Conservation (phyloP, 2,329 filamentous ascomycete genomes). For the Byssothecium circinans region DNA sequence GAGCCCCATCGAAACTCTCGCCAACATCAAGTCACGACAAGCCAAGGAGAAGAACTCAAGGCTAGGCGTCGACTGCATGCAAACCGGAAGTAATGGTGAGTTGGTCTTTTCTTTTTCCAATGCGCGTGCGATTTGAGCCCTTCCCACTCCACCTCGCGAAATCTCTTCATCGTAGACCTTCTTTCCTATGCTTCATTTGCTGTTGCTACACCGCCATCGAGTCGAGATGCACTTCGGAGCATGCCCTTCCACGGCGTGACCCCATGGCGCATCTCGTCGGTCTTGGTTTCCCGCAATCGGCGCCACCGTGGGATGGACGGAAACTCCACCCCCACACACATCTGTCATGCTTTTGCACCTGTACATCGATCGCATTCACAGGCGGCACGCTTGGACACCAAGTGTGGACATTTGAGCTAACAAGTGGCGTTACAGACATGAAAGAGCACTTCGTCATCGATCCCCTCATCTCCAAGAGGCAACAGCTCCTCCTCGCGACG, state of each 20-base stretch:
- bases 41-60: constrained; percentile 79
- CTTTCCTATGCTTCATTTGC: neutral
- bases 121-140: neutral
- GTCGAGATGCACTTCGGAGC: neutral
- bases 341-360: constrained; percentile 17
- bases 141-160: constrained; percentile 4
- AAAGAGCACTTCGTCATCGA: constrained; percentile 97
- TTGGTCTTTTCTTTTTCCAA: constrained; percentile 16
- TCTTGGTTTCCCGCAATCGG: constrained; percentile 11
- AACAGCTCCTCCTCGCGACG: constrained; percentile 93
- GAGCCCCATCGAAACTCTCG: constrained; percentile 92
- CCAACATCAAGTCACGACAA: constrained; percentile 94
- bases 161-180: neutral
- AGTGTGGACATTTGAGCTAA: constrained; percentile 22
- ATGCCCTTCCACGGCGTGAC: constrained; percentile 14
- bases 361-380: neutral
- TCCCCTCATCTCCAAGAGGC: constrained; percentile 95
- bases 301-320: constrained; percentile 24
- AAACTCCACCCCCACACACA: constrained; percentile 25
- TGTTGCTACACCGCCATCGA: neutral
- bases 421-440: constrained; percentile 67
- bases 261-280: constrained; percentile 20
- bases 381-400: neutral
- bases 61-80: constrained; percentile 97
- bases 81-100: constrained; percentile 81